Percentiles rank a stretch among this genome's conserved stretches.
Evolutionary conservation across 371 early-diverging fungal genomes (phyloP).

Genomic region (Mortierella sp.): DNA sequence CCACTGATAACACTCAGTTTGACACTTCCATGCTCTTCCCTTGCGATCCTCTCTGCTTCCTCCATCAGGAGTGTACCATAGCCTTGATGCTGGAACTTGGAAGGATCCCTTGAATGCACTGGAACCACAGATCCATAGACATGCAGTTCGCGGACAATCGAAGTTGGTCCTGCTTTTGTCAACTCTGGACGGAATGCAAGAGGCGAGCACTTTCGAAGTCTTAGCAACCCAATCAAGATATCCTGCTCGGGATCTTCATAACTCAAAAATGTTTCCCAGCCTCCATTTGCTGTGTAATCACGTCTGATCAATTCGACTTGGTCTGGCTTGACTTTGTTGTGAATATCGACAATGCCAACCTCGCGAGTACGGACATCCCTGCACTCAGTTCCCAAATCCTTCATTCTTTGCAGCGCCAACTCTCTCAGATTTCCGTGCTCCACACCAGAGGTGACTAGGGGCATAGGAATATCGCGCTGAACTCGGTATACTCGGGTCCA

Average conservation of each 20-base stretch:
- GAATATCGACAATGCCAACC: slow-evolving; percentile 99
- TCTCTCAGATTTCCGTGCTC: slow-evolving; percentile 99
- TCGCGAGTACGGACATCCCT: slow-evolving; percentile 99
- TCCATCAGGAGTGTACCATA: slow-evolving; percentile 99
- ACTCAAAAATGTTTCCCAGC: slow-evolving; percentile 99
- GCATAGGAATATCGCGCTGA: slow-evolving; percentile 99
- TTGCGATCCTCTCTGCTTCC: slow-evolving; percentile 99
- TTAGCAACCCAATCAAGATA: slow-evolving; percentile 97
- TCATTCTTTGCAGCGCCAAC: slow-evolving; percentile 97
- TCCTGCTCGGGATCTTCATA: slow-evolving; percentile 99
- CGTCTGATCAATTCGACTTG: slow-evolving; percentile 98
- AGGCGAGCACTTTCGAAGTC: slow-evolving; percentile 97
- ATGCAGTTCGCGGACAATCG: slow-evolving; percentile 99
- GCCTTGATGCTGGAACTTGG: slow-evolving; percentile 99
- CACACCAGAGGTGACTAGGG: slow-evolving; percentile 99
- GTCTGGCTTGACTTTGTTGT: slow-evolving; percentile 94
- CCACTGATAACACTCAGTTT: slow-evolving; percentile 99
- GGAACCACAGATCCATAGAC: slow-evolving; percentile 99
- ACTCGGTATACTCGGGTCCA: slow-evolving; percentile 99
- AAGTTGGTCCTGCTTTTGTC: slow-evolving; percentile 79
- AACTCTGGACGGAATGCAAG: slow-evolving; percentile 96
- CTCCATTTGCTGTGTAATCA: slow-evolving; percentile 99
- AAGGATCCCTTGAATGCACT: slow-evolving; percentile 95
- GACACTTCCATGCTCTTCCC: slow-evolving; percentile 97
- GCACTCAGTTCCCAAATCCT: slow-evolving; percentile 97